Evolutionary conservation across 2,329 filamentous ascomycete genomes (phyloP), one percentile per base, ranked within the genome.

Genomic region (Endoconidiophora polonica): DNA sequence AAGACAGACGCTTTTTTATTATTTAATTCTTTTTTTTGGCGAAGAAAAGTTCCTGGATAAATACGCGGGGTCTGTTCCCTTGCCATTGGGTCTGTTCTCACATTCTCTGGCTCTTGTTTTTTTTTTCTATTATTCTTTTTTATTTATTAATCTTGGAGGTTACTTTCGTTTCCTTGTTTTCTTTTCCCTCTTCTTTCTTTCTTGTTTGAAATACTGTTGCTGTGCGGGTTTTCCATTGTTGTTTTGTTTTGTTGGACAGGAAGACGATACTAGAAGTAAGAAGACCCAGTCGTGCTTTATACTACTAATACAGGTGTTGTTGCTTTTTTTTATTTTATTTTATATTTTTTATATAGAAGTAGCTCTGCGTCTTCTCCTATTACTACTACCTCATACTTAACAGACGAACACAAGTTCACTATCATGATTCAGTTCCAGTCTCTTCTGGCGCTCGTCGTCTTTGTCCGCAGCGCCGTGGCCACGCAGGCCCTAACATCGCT

Each of bases 401-500:
- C 10, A 16, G 6, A 5, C 38, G 9, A 7, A 23, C n/a, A 14
- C 38, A 20, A 18, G 18, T 3, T 18, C 5, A 40, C 39, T 16
- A 20, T 44, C 24, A 36, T 33, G 12, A 16, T 42, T 5, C 40
- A 7, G 24, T 23, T 22, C 24, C 24, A 24, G 16, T 1, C 12
- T 29, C 23, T 49, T 14, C 16, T 41, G 22, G 18, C 24, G 14
- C 37, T 44, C 9, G 29, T 26, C 26, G 16, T 53, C 36, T 53
- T 49, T 22, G 46, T 41, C 22, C 40, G 46, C 1, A 43, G 26
- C 5, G 44, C 44, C 22, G 29, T 44, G 22, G 51, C 51, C n/a
- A 26, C 33, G 1, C 51, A 53, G 44, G 51, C 51, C 5, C 36
- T 49, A 4, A 39, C 43, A 9, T 42, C 24, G 14, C 36, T 49